A percentile compares a stretch with the other conserved stretches of the same genome.
These are phyloP conservation scores for Lactifluus piperatus DNA, from an alignment of 768 basidiomycete species.

Conservation along the genomic window DNA sequence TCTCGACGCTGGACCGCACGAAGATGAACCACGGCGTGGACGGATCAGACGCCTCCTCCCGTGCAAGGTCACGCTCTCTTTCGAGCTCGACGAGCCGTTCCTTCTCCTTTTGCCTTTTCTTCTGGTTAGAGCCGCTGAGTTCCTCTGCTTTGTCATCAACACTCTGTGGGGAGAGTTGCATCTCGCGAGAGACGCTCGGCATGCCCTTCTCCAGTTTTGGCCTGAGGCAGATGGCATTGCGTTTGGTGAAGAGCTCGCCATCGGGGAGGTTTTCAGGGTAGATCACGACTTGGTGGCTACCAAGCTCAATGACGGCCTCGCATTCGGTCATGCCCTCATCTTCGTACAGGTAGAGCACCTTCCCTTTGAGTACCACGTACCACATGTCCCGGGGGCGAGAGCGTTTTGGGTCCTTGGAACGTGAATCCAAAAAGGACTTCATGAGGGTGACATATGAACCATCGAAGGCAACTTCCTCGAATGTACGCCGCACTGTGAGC, in stretches of 20 bases:
- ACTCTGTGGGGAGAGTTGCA: conserved; percentile 29
- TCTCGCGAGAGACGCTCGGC: conserved; percentile 47
- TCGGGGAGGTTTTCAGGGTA: conserved; percentile 70
- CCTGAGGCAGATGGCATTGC: conserved; percentile 77
- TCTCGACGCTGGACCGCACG: conserved; percentile 76
- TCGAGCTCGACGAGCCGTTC: conserved; percentile 29
- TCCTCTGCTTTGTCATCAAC: conserved; percentile 31
- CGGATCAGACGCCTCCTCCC: conserved; percentile 42
- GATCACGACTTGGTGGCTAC: conserved; percentile 66
- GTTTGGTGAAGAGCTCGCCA: conserved; percentile 84
- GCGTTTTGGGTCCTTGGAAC: conserved; percentile 77
- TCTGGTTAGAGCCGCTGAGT: conserved; percentile 34
- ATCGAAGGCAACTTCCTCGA: conserved; percentile 55
- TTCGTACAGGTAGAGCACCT: conserved; percentile 87
- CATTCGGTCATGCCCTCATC: conserved; percentile 88
- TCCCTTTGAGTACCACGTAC: conserved; percentile 88
- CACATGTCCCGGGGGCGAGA: conserved; percentile 87
- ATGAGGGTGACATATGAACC: conserved; percentile 73
- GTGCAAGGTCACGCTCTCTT: conserved; percentile 29
- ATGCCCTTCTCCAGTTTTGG: conserved; percentile 36
- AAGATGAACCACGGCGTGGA: conserved; percentile 89
- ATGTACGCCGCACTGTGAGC: conserved; percentile 76
- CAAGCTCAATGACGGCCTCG: conserved; percentile 81
- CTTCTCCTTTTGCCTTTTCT: conserved; percentile 35
- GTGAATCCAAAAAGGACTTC: conserved; percentile 68